Conservation (phyloP, 2,329 filamentous ascomycete species). For the Fusarium mundagurra region DNA sequence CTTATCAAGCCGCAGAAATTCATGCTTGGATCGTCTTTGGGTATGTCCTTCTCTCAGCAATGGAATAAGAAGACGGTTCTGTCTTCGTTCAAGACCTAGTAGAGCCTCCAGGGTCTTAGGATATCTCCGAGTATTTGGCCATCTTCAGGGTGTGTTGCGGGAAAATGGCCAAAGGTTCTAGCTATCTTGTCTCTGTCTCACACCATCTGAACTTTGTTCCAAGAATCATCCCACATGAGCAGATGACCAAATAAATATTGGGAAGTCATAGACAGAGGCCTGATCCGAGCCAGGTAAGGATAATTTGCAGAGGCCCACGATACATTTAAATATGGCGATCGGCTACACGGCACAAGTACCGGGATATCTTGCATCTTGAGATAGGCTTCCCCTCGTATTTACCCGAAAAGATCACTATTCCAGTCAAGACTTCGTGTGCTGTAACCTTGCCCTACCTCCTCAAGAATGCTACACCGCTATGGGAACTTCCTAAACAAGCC, state of each 20-base stretch:
- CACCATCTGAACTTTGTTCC: rapidly evolving
- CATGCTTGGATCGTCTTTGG: neutral
- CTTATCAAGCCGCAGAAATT: rapidly evolving
- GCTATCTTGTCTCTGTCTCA: rapidly evolving
- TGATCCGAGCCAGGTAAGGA: too few relatives aligned
- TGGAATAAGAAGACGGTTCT: neutral
- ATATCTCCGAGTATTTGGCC: neutral
- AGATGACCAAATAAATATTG: neutral
- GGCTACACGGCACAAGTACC: neutral
- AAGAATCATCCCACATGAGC: neutral
- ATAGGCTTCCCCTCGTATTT: neutral
- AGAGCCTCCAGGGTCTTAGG: neutral
- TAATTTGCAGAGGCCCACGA: rapidly evolving
- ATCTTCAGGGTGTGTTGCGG: neutral
- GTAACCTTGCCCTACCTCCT: neutral
- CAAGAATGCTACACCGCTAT: neutral
- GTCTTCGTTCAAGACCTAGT: rapidly evolving
- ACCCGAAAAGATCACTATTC: neutral
- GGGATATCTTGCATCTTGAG: neutral
- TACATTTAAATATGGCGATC: neutral
- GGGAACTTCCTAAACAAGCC: neutral
- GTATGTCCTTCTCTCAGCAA: rapidly evolving
- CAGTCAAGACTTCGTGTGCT: neutral
- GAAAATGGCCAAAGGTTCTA: rapidly evolving
- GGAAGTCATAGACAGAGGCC: rapidly evolving